phyloP scores from a whole-genome alignment of 306 rosid genomes.

The Geum urbanum region DNA sequence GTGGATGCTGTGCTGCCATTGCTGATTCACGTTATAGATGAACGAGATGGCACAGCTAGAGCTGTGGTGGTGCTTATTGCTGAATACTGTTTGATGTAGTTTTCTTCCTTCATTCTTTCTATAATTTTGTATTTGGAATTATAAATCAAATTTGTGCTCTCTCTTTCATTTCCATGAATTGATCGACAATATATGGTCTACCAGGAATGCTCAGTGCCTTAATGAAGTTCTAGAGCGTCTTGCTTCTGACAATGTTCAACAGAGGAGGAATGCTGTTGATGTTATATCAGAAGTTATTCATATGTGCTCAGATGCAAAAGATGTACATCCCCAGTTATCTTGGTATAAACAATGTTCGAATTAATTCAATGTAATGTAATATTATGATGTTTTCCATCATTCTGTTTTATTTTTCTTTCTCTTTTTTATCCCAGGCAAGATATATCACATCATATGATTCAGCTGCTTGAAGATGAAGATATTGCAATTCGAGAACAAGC shows the following conservation, averaged over 20 bases:
- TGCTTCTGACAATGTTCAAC: constrained; percentile 52
- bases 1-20: constrained; percentile 52
- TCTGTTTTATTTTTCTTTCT: background rate
- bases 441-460: constrained; percentile 56
- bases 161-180: constrained; percentile 17
- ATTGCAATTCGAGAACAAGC: constrained; percentile 53
- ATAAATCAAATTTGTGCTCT: constrained; percentile 6
- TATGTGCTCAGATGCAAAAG: constrained; percentile 40
- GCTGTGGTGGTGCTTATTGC: constrained; percentile 83
- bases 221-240: constrained; percentile 68
- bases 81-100: constrained; percentile 75
- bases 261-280: constrained; percentile 81
- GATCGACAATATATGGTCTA: constrained; percentile 28
- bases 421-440: constrained; percentile 53
- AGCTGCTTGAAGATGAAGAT: constrained; percentile 78
- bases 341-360: constrained; percentile 41
- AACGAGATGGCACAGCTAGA: constrained; percentile 71
- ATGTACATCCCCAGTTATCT: constrained; percentile 36
- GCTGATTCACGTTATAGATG: constrained; percentile 73
- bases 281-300: constrained; percentile 65
- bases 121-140: background rate
- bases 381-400: background rate
- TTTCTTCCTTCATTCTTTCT: constrained; percentile 21
- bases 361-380: constrained; percentile 5
- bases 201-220: constrained; percentile 59